phyloP scores from a whole-genome alignment of 352 stramenopile species.

The Elongisporangium anandrum region DNA sequence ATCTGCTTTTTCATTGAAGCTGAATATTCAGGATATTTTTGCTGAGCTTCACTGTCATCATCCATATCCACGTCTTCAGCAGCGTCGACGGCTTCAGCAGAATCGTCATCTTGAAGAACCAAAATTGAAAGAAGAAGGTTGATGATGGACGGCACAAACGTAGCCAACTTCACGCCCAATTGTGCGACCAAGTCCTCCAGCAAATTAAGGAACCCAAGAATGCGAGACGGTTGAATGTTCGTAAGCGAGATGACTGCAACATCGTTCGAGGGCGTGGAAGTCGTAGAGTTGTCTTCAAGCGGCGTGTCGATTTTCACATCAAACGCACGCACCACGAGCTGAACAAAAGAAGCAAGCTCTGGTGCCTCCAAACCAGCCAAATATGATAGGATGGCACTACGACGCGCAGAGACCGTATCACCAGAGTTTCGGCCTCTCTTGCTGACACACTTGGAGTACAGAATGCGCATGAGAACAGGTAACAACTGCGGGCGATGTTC shows the following conservation, averaged over 20 bases:
- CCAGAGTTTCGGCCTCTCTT: constrained; percentile 81
- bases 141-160: constrained; percentile 76
- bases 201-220: constrained; percentile 89
- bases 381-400: constrained; percentile 88
- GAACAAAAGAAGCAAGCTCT: constrained; percentile 85
- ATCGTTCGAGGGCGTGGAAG: neutral
- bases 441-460: constrained; percentile 90
- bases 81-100: constrained; percentile 12
- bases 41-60: constrained; percentile 15
- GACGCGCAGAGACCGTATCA: constrained; percentile 82
- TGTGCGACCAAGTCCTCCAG: constrained; percentile 85
- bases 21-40: constrained; percentile 12
- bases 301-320: constrained; percentile 38
- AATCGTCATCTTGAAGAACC: constrained; percentile 14
- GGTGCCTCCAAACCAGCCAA: constrained; percentile 66
- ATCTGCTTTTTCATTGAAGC: constrained; percentile 76
- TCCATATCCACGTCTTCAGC: constrained; percentile 15
- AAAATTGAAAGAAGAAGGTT: constrained; percentile 77
- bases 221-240: constrained; percentile 62
- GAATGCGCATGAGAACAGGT: constrained; percentile 81
- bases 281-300: neutral
- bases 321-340: constrained; percentile 88
- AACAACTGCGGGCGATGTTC: constrained; percentile 80
- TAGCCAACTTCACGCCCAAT: constrained; percentile 77
- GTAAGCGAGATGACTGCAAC: constrained; percentile 23